phyloP scores from a whole-genome alignment of 768 basidiomycete species.

The Botryobasidium botryosum region DNA sequence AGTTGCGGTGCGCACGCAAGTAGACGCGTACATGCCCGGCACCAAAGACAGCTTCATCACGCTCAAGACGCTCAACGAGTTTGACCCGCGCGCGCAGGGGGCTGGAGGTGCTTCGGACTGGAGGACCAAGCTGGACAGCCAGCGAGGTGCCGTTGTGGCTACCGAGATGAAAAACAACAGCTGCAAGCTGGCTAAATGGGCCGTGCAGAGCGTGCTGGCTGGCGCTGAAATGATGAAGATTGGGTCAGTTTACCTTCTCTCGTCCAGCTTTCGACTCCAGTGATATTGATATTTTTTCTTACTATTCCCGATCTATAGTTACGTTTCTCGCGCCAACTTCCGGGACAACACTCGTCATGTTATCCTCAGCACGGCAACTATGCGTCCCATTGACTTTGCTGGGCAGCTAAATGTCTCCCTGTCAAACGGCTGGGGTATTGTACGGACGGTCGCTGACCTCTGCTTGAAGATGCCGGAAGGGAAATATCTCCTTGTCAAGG shows the following conservation, averaged over 20 bases:
- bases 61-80: slow-evolving; percentile 92
- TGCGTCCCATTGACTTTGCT: slow-evolving; percentile 90
- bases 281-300: not conserved
- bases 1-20: slow-evolving; percentile 88
- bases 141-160: slow-evolving; percentile 93
- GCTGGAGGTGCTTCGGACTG: slow-evolving; percentile 96
- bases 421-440: slow-evolving; percentile 96
- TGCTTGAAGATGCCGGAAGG: slow-evolving; percentile 96
- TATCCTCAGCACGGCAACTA: slow-evolving; percentile 84
- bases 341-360: slow-evolving; percentile 93
- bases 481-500: slow-evolving; percentile 93
- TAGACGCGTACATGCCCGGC: slow-evolving; percentile 63
- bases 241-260: slow-evolving; percentile 39
- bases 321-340: slow-evolving; percentile 85
- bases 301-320: slow-evolving; percentile 31
- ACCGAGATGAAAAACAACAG: slow-evolving; percentile 99
- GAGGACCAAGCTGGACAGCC: slow-evolving; percentile 91
- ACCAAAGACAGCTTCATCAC: slow-evolving; percentile 59
- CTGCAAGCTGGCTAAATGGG: slow-evolving; percentile 94
- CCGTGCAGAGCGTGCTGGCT: slow-evolving; percentile 85
- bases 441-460: slow-evolving; percentile 83
- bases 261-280: not conserved
- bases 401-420: slow-evolving; percentile 88
- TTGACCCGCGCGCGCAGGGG: slow-evolving; percentile 78
- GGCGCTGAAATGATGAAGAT: slow-evolving; percentile 96